A percentile compares a stretch with the other conserved stretches of the same genome.
Evolutionary conservation across 495 filamentous ascomycete genomes (phyloP).

Genomic region (Glarea lozoyensis): DNA sequence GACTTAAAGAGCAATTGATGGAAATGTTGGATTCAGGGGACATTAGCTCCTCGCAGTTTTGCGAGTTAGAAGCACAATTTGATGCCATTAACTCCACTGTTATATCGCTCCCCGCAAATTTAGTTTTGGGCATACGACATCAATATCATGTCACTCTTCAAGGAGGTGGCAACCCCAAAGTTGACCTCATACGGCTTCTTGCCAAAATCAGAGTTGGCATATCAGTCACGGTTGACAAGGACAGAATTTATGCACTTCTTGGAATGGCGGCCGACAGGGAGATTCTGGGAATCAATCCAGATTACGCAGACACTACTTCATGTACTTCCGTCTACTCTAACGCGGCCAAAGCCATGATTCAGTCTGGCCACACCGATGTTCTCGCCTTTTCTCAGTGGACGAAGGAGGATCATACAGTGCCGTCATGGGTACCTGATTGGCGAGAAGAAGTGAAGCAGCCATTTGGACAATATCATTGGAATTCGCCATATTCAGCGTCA

Average conservation of each 20-base stretch:
- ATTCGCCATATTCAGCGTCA: not conserved
- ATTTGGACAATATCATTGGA: constrained; percentile 6
- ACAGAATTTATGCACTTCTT: constrained; percentile 5
- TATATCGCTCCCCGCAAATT: not conserved
- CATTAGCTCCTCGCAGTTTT: not conserved
- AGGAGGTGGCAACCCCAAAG: not conserved
- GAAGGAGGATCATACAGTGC: not conserved
- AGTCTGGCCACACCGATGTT: constrained; percentile 2
- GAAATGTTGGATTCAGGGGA: not conserved
- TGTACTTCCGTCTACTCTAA: not conserved
- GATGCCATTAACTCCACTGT: not conserved
- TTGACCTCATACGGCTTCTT: not conserved
- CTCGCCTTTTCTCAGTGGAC: constrained; percentile 2
- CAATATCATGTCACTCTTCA: not conserved
- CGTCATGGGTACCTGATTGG: constrained; percentile 10
- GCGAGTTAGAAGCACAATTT: not conserved
- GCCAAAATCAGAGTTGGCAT: not conserved
- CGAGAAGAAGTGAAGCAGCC: not conserved
- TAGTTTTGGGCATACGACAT: not conserved
- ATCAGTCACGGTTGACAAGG: not conserved
- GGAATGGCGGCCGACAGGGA: constrained; percentile 1
- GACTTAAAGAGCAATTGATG: not conserved
- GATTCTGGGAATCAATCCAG: not conserved
- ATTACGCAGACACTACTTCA: not conserved
- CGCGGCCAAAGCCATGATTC: not conserved